phyloP scores from a whole-genome alignment of 441 rosid genomes.

The Isatis lusitanica region DNA sequence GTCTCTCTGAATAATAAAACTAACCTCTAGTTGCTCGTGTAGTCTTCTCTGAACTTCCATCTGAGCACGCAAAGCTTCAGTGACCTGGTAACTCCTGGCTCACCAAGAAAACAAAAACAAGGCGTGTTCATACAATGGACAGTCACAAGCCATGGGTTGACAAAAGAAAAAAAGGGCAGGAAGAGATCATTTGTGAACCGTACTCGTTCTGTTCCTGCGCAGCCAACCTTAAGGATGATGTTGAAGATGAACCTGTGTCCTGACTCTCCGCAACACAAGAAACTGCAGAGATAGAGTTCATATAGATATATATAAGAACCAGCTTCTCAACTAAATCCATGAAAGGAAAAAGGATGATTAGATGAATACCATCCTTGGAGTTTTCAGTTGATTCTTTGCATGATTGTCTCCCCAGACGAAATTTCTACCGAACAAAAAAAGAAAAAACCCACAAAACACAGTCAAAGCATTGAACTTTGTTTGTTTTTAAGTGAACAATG shows the following conservation, averaged over 20 bases:
- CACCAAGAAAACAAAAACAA: conserved; percentile 17
- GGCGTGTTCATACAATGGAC: neutral
- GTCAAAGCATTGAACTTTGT: conserved; percentile 7
- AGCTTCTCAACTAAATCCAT: neutral
- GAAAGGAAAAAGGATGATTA: neutral
- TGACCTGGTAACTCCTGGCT: conserved; percentile 77
- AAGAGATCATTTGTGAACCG: conserved; percentile 26
- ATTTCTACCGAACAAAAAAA: conserved; percentile 56
- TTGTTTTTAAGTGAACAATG: neutral
- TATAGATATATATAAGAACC: conserved; percentile 1
- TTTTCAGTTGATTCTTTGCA: conserved; percentile 76
- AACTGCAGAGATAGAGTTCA: conserved; percentile 44
- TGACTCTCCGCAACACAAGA: conserved; percentile 85
- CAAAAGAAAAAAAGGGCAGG: conserved; percentile 10
- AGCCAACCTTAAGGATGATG: conserved; percentile 65
- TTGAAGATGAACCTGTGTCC: conserved; percentile 77
- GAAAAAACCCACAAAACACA: neutral
- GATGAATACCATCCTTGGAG: conserved; percentile 74
- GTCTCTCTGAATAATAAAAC: conserved; percentile 24
- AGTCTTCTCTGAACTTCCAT: conserved; percentile 96
- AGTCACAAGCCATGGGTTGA: neutral
- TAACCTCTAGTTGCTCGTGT: conserved; percentile 93
- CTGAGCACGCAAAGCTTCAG: conserved; percentile 90
- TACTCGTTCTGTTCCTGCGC: conserved; percentile 83
- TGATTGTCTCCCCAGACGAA: conserved; percentile 77